These are phyloP conservation scores for Apophysomyces elegans DNA, from an alignment of 371 early-diverging fungal species.

Conservation along the genomic window DNA sequence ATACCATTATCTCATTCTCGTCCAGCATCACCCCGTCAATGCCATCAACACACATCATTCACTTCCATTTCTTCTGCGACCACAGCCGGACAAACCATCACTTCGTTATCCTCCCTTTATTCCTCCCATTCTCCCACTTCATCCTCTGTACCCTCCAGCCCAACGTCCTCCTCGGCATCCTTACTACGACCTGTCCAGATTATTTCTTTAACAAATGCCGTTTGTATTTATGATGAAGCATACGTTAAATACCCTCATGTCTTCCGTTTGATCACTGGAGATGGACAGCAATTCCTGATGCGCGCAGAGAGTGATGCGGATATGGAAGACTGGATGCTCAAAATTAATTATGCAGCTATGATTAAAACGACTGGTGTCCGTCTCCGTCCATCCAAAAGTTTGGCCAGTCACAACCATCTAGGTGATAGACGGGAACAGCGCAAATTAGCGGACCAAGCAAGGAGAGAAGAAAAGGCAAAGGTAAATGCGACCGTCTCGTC, in stretches of 20 bases:
- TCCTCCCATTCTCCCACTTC: constrained; percentile 19
- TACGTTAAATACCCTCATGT: constrained; percentile 78
- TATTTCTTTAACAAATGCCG: constrained; percentile 67
- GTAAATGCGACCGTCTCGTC: constrained; percentile 6
- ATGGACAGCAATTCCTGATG: constrained; percentile 74
- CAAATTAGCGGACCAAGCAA: constrained; percentile 27
- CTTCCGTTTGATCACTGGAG: constrained; percentile 73
- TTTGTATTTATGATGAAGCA: constrained; percentile 71
- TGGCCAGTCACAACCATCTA: constrained; percentile 6
- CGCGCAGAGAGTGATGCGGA: constrained; percentile 67
- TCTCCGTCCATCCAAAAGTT: constrained; percentile 39
- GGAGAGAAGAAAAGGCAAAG: constrained; percentile 27
- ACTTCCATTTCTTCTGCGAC: constrained; percentile 19
- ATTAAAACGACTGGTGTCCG: constrained; percentile 70
- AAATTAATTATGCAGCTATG: constrained; percentile 80
- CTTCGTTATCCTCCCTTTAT: constrained; percentile 25
- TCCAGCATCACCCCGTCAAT: neutral
- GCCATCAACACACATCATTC: constrained; percentile 1
- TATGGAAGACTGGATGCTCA: constrained; percentile 83
- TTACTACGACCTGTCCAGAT: constrained; percentile 53
- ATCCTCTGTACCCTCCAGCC: constrained; percentile 15
- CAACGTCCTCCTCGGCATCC: constrained; percentile 10
- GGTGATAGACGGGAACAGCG: constrained; percentile 27
- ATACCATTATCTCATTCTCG: neutral
- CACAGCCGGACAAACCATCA: constrained; percentile 7